phyloP scores from a whole-genome alignment of 1,284 basidiomycete genomes.

The Rugiboletus extremiorientalis region DNA sequence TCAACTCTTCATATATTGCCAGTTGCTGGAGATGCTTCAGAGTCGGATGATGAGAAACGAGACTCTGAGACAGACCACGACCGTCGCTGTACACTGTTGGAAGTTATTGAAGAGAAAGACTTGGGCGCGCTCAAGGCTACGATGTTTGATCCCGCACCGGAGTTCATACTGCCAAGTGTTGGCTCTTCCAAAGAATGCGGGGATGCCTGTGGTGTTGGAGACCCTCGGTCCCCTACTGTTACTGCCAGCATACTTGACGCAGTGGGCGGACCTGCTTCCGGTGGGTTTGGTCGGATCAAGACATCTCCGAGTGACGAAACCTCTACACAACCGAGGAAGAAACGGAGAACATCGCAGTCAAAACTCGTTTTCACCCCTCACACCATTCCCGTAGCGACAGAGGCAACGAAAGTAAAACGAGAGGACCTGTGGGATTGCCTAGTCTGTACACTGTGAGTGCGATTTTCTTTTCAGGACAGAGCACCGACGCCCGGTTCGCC shows the following conservation, averaged over 20 bases:
- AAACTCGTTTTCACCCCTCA: background rate
- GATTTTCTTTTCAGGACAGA: background rate
- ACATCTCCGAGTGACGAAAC: background rate
- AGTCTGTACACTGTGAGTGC: constrained; percentile 28
- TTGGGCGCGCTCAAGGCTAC: constrained; percentile 23
- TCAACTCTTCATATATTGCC: background rate
- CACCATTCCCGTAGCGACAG: background rate
- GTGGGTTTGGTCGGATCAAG: background rate
- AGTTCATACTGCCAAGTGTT: constrained; percentile 21
- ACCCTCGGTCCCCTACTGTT: background rate
- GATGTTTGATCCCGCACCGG: constrained; percentile 12
- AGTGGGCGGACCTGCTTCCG: background rate
- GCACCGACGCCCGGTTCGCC: background rate
- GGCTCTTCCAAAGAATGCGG: background rate
- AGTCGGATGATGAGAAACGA: constrained; percentile 15
- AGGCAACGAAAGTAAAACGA: background rate
- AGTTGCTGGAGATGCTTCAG: background rate
- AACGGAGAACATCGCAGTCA: constrained; percentile 14
- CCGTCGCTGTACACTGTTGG: constrained; percentile 20
- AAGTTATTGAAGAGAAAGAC: constrained; percentile 25
- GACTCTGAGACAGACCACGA: constrained; percentile 24
- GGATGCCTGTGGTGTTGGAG: background rate
- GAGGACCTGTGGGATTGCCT: constrained; percentile 22
- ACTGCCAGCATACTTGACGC: background rate
- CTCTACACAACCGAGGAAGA: constrained; percentile 17